phyloP scores from a whole-genome alignment of 23 red algal species.

The Pyropia yezoensis region DNA sequence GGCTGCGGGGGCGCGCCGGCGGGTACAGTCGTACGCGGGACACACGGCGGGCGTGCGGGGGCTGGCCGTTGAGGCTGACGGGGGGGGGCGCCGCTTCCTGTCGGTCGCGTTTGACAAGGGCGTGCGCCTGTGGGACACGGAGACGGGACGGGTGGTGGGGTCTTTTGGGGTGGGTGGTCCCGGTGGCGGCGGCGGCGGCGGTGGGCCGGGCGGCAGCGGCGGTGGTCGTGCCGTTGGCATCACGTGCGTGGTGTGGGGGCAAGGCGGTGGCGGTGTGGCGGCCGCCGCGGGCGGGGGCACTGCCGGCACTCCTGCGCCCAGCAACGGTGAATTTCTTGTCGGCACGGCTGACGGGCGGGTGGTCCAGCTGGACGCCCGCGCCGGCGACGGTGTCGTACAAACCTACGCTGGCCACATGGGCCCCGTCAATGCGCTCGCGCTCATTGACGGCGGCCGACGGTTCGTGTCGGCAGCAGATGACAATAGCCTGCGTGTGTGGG shows the following conservation, averaged over 20 bases:
- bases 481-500: slow-evolving; percentile 82
- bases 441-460: slow-evolving; percentile 56
- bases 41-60: slow-evolving; percentile 59
- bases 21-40: slow-evolving; percentile 40
- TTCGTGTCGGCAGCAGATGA: slow-evolving; percentile 83
- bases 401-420: slow-evolving; percentile 77
- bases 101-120: slow-evolving; percentile 47
- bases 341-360: slow-evolving; percentile 68
- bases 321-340: slow-evolving; percentile 55
- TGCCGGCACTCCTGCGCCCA: background rate
- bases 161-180: slow-evolving; percentile 6
- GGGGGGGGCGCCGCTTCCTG: slow-evolving; percentile 25
- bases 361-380: slow-evolving; percentile 55
- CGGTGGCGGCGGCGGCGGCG: background rate
- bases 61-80: slow-evolving; percentile 31
- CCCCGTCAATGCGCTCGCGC: slow-evolving; percentile 63
- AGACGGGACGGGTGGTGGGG: slow-evolving; percentile 45
- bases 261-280: background rate
- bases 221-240: background rate
- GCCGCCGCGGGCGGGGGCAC: background rate
- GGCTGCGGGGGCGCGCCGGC: background rate
- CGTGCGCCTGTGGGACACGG: slow-evolving; percentile 76
- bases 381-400: slow-evolving; percentile 50
- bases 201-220: background rate
- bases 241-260: background rate